Evolutionary conservation across 371 early-diverging fungal genomes (phyloP).

Genomic region (Chytridium lagenaria): DNA sequence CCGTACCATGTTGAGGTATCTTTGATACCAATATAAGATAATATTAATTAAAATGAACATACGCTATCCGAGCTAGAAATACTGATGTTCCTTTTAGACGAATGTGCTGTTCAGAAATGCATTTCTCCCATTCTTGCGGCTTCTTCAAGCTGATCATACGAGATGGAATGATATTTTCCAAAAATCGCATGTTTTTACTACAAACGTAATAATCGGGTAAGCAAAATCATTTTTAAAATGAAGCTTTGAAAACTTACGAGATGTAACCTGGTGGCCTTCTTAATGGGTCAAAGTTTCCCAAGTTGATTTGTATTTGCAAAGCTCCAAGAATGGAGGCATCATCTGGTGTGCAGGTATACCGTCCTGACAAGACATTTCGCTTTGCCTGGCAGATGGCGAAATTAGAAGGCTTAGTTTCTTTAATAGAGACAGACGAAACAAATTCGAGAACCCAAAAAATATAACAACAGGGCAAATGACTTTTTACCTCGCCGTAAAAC

Average conservation of each 20-base stretch:
- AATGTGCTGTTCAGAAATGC: conserved; percentile 41
- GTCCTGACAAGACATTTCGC: conserved; percentile 53
- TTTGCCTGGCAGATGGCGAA: conserved; percentile 45
- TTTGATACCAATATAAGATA: conserved; percentile 19
- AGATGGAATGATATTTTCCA: conserved; percentile 41
- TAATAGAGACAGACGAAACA: too few relatives aligned
- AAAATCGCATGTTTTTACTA: conserved; percentile 17
- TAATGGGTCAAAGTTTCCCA: conserved; percentile 52
- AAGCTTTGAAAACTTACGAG: conserved; percentile 34
- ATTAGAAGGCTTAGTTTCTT: too few relatives aligned
- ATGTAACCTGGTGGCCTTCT: conserved; percentile 49
- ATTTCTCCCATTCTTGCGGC: conserved; percentile 47
- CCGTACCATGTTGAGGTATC: conserved; percentile 49
- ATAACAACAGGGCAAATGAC: neutral
- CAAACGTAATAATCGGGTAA: too few relatives aligned
- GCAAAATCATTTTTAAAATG: neutral
- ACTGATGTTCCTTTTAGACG: conserved; percentile 37
- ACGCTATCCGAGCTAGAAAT: conserved; percentile 36
- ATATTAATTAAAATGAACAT: conserved; percentile 9
- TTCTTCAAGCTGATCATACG: conserved; percentile 33
- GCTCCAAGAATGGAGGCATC: conserved; percentile 56
- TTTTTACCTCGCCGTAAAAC: conserved; percentile 56
- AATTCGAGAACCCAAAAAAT: neutral
- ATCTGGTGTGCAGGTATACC: conserved; percentile 53
- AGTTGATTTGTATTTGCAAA: conserved; percentile 50